phyloP scores from a whole-genome alignment of 768 basidiomycete genomes.

The Russula abietina region DNA sequence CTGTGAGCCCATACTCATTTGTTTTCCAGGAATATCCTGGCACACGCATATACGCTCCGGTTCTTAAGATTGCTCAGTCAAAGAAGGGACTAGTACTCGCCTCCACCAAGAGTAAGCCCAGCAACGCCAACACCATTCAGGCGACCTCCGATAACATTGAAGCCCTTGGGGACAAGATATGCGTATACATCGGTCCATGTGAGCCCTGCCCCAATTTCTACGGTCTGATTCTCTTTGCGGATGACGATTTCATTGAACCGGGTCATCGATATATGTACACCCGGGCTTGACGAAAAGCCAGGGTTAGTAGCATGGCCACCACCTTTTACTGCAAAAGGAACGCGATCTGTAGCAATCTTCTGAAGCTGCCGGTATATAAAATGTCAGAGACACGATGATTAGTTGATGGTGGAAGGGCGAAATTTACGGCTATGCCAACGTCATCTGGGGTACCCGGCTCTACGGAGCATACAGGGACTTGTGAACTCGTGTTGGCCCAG shows the following conservation, averaged over 20 bases:
- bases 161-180: conserved; percentile 13
- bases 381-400: neutral
- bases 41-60: neutral
- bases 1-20: conserved; percentile 23
- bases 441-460: conserved; percentile 21
- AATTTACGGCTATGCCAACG: conserved; percentile 17
- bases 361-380: neutral
- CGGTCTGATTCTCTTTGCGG: conserved; percentile 3
- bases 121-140: conserved; percentile 24
- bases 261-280: conserved; percentile 26
- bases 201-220: conserved; percentile 23
- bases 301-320: conserved; percentile 25
- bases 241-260: conserved; percentile 19
- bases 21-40: conserved; percentile 21
- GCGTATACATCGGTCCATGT: conserved; percentile 28
- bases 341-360: too few relatives aligned
- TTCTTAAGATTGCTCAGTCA: neutral
- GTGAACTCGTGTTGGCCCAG: too few relatives aligned
- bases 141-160: conserved; percentile 26
- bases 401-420: too few relatives aligned
- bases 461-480: too few relatives aligned
- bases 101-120: conserved; percentile 25
- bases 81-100: neutral
- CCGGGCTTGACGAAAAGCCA: conserved; percentile 27
- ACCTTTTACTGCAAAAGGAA: conserved; percentile 25